Conservation (phyloP, 257 asterid species). For the Nyctanthes arbortristis region DNA sequence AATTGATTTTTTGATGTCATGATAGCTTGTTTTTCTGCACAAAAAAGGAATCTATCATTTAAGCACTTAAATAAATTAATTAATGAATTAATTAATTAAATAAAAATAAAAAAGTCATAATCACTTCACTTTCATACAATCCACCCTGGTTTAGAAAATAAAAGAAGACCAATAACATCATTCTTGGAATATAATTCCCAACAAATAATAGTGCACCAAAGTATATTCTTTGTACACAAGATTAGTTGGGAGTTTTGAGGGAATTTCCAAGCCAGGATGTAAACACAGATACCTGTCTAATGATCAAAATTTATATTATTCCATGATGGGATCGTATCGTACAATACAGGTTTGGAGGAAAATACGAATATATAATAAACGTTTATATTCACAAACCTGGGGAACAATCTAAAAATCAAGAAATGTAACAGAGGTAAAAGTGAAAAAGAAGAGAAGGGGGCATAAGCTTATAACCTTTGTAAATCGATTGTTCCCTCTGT, state of each 20-base stretch:
- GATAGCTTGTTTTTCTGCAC: background rate
- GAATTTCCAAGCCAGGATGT: too few relatives aligned
- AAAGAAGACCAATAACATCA: slow-evolving; percentile 12
- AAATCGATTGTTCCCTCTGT: slow-evolving; percentile 34
- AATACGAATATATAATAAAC: background rate
- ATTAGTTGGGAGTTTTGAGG: background rate
- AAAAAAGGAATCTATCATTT: background rate
- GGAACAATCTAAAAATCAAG: background rate
- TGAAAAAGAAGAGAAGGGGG: background rate
- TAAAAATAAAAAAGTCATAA: slow-evolving; percentile 13
- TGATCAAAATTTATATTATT: background rate
- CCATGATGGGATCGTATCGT: background rate
- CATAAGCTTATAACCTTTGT: slow-evolving; percentile 18
- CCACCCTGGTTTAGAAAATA: slow-evolving; percentile 12
- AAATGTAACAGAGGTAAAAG: background rate
- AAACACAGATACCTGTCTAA: too few relatives aligned
- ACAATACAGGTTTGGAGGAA: background rate
- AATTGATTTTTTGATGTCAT: too few relatives aligned
- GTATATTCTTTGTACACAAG: slow-evolving; percentile 23
- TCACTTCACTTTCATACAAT: background rate
- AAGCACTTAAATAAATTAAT: too few relatives aligned
- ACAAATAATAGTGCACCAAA: slow-evolving; percentile 7
- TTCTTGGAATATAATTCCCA: slow-evolving; percentile 8
- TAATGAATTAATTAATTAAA: too few relatives aligned
- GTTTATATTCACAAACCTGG: background rate